Evolutionary conservation across 108 stramenopile genomes (phyloP), one percentile per base, ranked within the genome.

Genomic region (Schizochytrium sp.): DNA sequence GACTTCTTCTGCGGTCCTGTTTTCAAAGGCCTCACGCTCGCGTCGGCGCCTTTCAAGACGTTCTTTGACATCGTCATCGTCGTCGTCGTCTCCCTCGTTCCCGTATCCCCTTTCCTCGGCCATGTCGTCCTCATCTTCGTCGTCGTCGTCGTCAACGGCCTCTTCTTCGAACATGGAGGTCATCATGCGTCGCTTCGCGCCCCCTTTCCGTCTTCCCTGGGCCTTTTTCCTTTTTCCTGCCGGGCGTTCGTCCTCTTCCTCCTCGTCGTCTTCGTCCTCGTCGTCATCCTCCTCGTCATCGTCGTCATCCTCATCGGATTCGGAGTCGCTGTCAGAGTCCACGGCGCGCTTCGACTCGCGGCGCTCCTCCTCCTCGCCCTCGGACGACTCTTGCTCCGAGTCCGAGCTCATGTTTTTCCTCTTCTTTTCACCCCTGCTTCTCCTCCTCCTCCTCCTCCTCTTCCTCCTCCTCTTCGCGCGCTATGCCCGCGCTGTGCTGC

Each of bases 221-320:
- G 92, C 47, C 93, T 94, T 87, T 95, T 95, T 87, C 94, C 96
- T 43, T 90, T 95, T 95, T 60, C 95, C 93, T 71, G 93, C 95
- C 25, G 90, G 90, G 45, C 95, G 95, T 6, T 95, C 93, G 71
- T 96, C 96, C 44, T 96, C 92, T 0, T 95, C 95, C 58, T 94
- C 94, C 44, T 92, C 90, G 87, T 91, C 89, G 44, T 96, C 92
- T 29, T 92, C 91, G 25, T 92, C 92, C 43, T 92, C 95, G 60
- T 95, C 93, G 25, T 93, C 94, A 48, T 92, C 92, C 10, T 93
- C 96, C 44, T 96, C 96, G 12, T 96, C 96, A 14, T 96, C 96
- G 41, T 95, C 95, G 19, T 95, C 95, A 41, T 94, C 93, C 51
- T 95, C 97, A 87, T 96, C 96, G 19, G 96, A 96, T 90, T 96